Conservation (phyloP, 1,284 basidiomycete species). For the Pseudozyma flocculosa region DNA sequence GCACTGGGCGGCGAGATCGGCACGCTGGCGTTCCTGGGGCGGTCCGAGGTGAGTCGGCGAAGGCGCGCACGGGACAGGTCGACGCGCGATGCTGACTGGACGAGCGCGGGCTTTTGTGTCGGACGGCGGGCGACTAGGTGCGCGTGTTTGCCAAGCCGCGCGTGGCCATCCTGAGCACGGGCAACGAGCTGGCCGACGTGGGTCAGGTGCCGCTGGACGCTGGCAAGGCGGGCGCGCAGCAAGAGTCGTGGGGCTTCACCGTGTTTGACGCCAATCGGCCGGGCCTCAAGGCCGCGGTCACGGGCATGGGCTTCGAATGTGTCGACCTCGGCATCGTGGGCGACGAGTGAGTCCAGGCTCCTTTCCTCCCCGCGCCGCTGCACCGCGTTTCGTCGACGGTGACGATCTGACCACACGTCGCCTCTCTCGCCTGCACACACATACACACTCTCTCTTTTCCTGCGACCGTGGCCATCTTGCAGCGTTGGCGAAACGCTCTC, state of each 20-base stretch:
- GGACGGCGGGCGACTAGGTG: conserved; percentile 72
- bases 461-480: conserved; percentile 58
- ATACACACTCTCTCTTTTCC: no score
- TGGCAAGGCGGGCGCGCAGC: not conserved
- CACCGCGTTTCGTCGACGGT: no score
- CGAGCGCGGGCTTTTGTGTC: no score
- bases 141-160: conserved; percentile 70
- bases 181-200: conserved; percentile 79
- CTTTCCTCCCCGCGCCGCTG: no score
- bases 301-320: conserved; percentile 73
- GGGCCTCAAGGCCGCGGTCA: conserved; percentile 69
- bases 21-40: conserved; percentile 75
- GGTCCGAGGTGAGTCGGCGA: conserved; percentile 66
- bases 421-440: no score
- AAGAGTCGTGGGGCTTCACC: conserved; percentile 38
- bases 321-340: conserved; percentile 76
- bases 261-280: conserved; percentile 75
- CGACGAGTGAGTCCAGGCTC: conserved; percentile 65
- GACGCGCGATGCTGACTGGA: no score
- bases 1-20: conserved; percentile 80
- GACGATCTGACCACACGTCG: no score
- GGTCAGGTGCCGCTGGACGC: conserved; percentile 60
- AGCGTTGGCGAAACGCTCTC: conserved; percentile 65
- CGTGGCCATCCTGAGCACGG: conserved; percentile 78
- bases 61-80: no score